These are phyloP conservation scores for Crepidotus variabilis DNA, from an alignment of 768 basidiomycete genomes.

Conservation along the genomic window DNA sequence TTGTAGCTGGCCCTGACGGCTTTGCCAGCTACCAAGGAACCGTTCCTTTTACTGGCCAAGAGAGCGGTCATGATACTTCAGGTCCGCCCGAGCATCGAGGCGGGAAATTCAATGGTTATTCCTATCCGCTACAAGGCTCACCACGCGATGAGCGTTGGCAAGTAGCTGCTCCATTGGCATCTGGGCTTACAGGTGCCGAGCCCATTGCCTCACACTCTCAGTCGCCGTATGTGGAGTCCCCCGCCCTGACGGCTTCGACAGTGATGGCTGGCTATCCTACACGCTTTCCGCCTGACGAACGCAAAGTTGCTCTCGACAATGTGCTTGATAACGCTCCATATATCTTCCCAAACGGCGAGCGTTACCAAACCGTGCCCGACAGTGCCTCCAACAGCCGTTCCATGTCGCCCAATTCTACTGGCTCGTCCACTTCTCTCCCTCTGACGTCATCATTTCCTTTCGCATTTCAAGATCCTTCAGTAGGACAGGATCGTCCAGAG, in stretches of 20 bases:
- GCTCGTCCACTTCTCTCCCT: slow-evolving; percentile 59
- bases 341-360: slow-evolving; percentile 21
- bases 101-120: slow-evolving; percentile 51
- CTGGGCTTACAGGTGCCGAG: slow-evolving; percentile 37
- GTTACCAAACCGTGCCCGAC: slow-evolving; percentile 17
- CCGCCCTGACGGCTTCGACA: slow-evolving; percentile 39
- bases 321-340: slow-evolving; percentile 23
- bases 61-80: slow-evolving; percentile 23
- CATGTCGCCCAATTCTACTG: slow-evolving; percentile 63
- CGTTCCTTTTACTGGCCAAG: slow-evolving; percentile 24
- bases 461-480: slow-evolving; percentile 51
- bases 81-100: slow-evolving; percentile 32
- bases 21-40: slow-evolving; percentile 44
- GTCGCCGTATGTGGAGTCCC: slow-evolving; percentile 58
- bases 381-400: slow-evolving; percentile 53
- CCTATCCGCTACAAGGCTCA: slow-evolving; percentile 31
- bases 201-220: slow-evolving; percentile 43
- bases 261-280: slow-evolving; percentile 23
- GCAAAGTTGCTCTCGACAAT: slow-evolving; percentile 20
- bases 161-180: slow-evolving; percentile 28
- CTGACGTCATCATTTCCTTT: slow-evolving; percentile 68
- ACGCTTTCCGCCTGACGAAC: slow-evolving; percentile 26
- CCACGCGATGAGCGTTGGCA: slow-evolving; percentile 38
- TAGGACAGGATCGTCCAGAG: slow-evolving; percentile 54
- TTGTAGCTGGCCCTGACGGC: slow-evolving; percentile 29